Percentiles rank a stretch among this genome's conserved stretches.
Evolutionary conservation across 2,329 filamentous ascomycete species (phyloP).

Genomic region (Ceratocystiopsis sp.): DNA sequence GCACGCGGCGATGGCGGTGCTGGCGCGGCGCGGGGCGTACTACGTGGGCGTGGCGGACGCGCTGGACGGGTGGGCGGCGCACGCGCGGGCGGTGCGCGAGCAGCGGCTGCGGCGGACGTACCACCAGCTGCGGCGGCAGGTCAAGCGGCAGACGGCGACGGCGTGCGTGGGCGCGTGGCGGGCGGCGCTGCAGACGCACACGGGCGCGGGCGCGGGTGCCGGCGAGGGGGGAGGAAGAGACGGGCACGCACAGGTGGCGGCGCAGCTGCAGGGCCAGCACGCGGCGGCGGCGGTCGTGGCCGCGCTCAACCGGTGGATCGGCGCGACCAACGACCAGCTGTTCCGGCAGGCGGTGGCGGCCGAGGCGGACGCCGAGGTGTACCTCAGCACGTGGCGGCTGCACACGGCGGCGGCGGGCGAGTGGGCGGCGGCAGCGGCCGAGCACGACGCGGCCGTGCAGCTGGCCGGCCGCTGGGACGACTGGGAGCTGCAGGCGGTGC

Average conservation of each 20-base stretch:
- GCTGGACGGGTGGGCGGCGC: slow-evolving; percentile 7
- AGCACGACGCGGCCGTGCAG: slow-evolving; percentile 4
- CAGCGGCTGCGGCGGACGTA: slow-evolving; percentile 9
- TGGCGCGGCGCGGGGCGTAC: slow-evolving; percentile 10
- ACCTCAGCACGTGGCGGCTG: slow-evolving; percentile 8
- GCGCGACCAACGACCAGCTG: slow-evolving; percentile 10
- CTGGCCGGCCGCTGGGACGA: slow-evolving; percentile 6
- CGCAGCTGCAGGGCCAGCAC: slow-evolving; percentile 4
- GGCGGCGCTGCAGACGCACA: neutral
- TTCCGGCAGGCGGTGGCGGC: slow-evolving; percentile 6
- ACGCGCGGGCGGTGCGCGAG: slow-evolving; percentile 6
- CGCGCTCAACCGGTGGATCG: slow-evolving; percentile 10
- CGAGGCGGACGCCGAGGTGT: slow-evolving; percentile 8
- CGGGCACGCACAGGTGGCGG: slow-evolving; percentile 1
- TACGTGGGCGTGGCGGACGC: slow-evolving; percentile 9
- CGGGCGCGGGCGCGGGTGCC: no score
- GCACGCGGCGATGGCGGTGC: slow-evolving; percentile 2
- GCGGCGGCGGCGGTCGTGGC: slow-evolving; percentile 1
- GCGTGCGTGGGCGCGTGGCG: slow-evolving; percentile 7
- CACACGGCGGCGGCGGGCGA: slow-evolving; percentile 1
- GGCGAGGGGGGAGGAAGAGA: neutral
- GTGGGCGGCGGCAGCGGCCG: slow-evolving; percentile 5
- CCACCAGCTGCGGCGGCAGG: slow-evolving; percentile 5
- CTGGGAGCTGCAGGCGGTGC: slow-evolving; percentile 13
- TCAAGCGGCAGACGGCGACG: slow-evolving; percentile 8